phyloP scores from a whole-genome alignment of 2,329 filamentous ascomycete genomes.

The Aspergillus novoparasiticus region DNA sequence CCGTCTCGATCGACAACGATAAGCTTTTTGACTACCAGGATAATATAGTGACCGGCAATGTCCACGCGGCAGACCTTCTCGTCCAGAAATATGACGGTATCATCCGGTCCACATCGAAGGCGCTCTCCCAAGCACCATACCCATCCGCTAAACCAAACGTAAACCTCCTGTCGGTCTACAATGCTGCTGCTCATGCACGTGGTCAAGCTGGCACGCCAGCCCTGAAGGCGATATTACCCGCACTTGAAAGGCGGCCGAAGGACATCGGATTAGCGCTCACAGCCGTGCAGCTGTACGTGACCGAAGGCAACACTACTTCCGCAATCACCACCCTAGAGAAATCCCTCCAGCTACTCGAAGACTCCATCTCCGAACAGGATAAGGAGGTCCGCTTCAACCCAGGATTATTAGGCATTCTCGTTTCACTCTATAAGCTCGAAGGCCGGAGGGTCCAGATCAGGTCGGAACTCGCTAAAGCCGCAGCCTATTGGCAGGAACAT shows the following conservation, averaged over 20 bases:
- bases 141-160: conserved; percentile 54
- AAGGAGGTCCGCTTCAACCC: conserved; percentile 78
- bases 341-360: conserved; percentile 73
- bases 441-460: conserved; percentile 73
- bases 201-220: conserved; percentile 65
- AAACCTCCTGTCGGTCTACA: conserved; percentile 63
- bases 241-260: conserved; percentile 73
- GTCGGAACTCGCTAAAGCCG: conserved; percentile 74
- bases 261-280: conserved; percentile 82
- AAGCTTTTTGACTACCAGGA: conserved; percentile 62
- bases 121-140: conserved; percentile 50
- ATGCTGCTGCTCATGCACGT: conserved; percentile 71
- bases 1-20: conserved; percentile 52
- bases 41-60: conserved; percentile 56
- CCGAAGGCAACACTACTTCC: conserved; percentile 69
- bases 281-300: conserved; percentile 77
- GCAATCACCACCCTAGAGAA: conserved; percentile 75
- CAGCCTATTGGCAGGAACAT: conserved; percentile 75
- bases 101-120: conserved; percentile 56
- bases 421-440: conserved; percentile 76
- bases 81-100: conserved; percentile 63
- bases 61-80: conserved; percentile 59
- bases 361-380: conserved; percentile 57
- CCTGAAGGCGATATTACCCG: conserved; percentile 67
- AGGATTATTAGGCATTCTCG: conserved; percentile 76